A percentile compares a stretch with the other conserved stretches of the same genome.
phyloP scores from a whole-genome alignment of 352 stramenopile genomes.

The Phytopythium ostracodes region DNA sequence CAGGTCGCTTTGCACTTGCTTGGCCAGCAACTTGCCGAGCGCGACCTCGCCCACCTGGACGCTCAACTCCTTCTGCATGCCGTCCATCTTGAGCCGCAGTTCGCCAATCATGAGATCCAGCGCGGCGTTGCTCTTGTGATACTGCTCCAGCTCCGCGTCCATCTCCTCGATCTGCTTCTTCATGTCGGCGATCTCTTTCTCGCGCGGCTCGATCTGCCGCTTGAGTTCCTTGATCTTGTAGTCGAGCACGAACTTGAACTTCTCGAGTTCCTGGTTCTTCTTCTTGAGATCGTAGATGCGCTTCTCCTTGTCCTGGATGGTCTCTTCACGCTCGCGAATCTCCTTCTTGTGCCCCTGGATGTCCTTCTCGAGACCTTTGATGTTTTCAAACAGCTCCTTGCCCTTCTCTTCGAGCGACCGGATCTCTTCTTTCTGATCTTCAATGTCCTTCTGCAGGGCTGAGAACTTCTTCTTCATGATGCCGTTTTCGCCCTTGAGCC shows the following conservation, averaged over 20 bases:
- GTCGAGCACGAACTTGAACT: constrained; percentile 97
- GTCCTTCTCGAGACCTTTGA: constrained; percentile 90
- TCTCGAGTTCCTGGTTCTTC: constrained; percentile 96
- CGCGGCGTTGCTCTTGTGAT: constrained; percentile 93
- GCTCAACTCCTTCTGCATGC: constrained; percentile 85
- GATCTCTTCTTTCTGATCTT: constrained; percentile 95
- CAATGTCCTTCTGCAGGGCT: constrained; percentile 91
- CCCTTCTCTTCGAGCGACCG: constrained; percentile 88
- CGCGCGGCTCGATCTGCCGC: constrained; percentile 93
- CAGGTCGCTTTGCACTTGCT: constrained; percentile 78
- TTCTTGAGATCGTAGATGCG: constrained; percentile 97
- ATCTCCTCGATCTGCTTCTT: constrained; percentile 95
- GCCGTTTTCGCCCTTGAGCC: constrained; percentile 94
- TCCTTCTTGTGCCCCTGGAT: constrained; percentile 92
- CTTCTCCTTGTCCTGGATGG: constrained; percentile 95
- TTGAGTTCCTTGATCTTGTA: constrained; percentile 98
- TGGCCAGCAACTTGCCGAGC: constrained; percentile 60
- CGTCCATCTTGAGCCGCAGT: constrained; percentile 91
- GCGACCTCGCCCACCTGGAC: constrained; percentile 61
- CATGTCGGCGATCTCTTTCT: constrained; percentile 94
- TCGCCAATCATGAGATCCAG: constrained; percentile 95
- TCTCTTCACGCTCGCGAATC: constrained; percentile 92
- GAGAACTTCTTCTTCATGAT: constrained; percentile 98
- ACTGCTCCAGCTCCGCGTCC: constrained; percentile 93
- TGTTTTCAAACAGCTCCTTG: constrained; percentile 91